Conservation (phyloP, 2,329 filamentous ascomycete genomes). For the Pezicula radicicola region DNA sequence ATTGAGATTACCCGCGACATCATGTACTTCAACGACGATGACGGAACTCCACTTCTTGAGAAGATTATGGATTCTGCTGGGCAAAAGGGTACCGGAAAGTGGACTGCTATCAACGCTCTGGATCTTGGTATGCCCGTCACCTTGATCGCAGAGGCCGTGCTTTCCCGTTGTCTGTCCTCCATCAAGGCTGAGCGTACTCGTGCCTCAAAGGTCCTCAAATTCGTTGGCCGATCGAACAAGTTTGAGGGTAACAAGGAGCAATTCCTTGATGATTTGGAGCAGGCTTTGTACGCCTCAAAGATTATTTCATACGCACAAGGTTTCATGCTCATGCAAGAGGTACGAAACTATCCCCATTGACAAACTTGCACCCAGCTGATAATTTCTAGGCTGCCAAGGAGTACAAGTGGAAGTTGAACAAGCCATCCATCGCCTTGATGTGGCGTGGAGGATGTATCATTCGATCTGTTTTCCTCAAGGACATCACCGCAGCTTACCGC, state of each 20-base stretch:
- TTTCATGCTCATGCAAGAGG: slow-evolving; percentile 99
- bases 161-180: slow-evolving; percentile 88
- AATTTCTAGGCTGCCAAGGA: slow-evolving; percentile 77
- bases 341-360: slow-evolving; percentile 39
- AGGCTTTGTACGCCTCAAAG: slow-evolving; percentile 98
- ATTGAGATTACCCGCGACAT: slow-evolving; percentile 99
- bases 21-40: slow-evolving; percentile 97
- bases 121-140: slow-evolving; percentile 99
- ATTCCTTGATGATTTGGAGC: slow-evolving; percentile 96
- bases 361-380: slow-evolving; percentile 19
- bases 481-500: slow-evolving; percentile 97
- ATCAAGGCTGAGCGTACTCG: slow-evolving; percentile 90
- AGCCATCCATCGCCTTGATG: slow-evolving; percentile 99
- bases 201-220: slow-evolving; percentile 75
- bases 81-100: slow-evolving; percentile 99
- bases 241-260: slow-evolving; percentile 90
- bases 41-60: slow-evolving; percentile 87
- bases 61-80: slow-evolving; percentile 99
- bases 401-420: slow-evolving; percentile 98
- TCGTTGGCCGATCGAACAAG: slow-evolving; percentile 68
- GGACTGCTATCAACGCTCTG: slow-evolving; percentile 98
- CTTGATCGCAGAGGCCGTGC: slow-evolving; percentile 94
- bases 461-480: slow-evolving; percentile 99
- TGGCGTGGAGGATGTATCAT: slow-evolving; percentile 99
- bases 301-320: slow-evolving; percentile 99